These are phyloP conservation scores for Sclerospora graminicola DNA, from an alignment of 352 stramenopile species.

Conservation along the genomic window DNA sequence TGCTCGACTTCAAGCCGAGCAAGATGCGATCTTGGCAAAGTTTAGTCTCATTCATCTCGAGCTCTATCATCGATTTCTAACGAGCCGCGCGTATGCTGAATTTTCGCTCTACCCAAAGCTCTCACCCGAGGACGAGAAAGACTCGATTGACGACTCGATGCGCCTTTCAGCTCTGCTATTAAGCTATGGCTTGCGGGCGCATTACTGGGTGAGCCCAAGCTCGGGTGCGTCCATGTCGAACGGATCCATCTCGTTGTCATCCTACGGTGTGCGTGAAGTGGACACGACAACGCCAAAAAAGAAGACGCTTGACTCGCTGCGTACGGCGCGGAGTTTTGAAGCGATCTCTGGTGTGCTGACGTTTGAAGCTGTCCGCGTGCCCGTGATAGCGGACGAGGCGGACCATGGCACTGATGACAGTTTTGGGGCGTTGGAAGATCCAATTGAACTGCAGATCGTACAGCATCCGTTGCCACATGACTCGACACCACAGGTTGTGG, in stretches of 20 bases:
- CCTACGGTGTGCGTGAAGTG: slow-evolving; percentile 10
- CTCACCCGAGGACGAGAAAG: slow-evolving; percentile 38
- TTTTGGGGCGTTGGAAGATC: slow-evolving; percentile 20
- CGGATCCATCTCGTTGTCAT: slow-evolving; percentile 13
- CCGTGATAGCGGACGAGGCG: slow-evolving; percentile 8
- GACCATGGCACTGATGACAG: slow-evolving; percentile 7
- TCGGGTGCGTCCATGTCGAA: slow-evolving; percentile 13
- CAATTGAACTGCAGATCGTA: slow-evolving; percentile 33
- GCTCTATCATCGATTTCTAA: slow-evolving; percentile 79
- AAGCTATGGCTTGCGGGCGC: slow-evolving; percentile 72
- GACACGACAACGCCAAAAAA: slow-evolving; percentile 31
- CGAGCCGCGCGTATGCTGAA: slow-evolving; percentile 72
- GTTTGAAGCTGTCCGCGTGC: slow-evolving; percentile 49
- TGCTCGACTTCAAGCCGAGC: slow-evolving; percentile 55
- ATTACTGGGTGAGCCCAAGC: slow-evolving; percentile 43
- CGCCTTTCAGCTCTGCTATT: slow-evolving; percentile 58
- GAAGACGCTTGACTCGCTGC: slow-evolving; percentile 56
- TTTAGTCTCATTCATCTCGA: slow-evolving; percentile 82
- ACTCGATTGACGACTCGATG: slow-evolving; percentile 58
- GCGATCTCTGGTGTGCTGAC: slow-evolving; percentile 65
- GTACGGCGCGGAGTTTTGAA: slow-evolving; percentile 55
- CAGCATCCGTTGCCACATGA: slow-evolving; percentile 49
- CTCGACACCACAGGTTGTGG: slow-evolving; percentile 28
- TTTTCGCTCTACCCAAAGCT: slow-evolving; percentile 72
- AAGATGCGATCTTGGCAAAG: slow-evolving; percentile 76